phyloP scores from a whole-genome alignment of 805 yeast species.

The Candida anglica region DNA sequence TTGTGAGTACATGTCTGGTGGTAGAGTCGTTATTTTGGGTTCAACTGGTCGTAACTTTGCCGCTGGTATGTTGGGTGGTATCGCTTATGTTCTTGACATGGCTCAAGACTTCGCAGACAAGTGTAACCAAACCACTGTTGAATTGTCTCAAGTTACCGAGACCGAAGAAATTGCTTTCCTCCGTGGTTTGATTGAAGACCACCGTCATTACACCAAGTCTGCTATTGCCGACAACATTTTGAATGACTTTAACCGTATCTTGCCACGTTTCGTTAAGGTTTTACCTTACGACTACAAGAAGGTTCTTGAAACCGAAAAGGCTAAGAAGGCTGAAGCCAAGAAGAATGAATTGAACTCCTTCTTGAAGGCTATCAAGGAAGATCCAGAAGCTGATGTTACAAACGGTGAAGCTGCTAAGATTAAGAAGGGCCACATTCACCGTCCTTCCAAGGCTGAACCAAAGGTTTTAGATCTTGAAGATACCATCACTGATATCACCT shows the following conservation, averaged over 20 bases:
- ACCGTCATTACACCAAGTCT: constrained; percentile 90
- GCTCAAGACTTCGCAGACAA: constrained; percentile 85
- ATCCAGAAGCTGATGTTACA: constrained; percentile 80
- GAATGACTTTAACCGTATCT: constrained; percentile 80
- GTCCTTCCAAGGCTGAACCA: constrained; percentile 55
- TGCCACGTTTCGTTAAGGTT: constrained; percentile 89
- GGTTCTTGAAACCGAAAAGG: constrained; percentile 77
- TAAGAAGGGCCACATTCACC: constrained; percentile 47
- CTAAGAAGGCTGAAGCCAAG: constrained; percentile 59
- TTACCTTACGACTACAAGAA: constrained; percentile 88
- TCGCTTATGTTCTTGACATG: constrained; percentile 92
- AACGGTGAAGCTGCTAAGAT: constrained; percentile 76
- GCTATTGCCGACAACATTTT: constrained; percentile 82
- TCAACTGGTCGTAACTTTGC: constrained; percentile 89
- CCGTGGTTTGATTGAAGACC: constrained; percentile 91
- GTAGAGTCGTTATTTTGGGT: constrained; percentile 92
- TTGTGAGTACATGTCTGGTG: constrained; percentile 99
- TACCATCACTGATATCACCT: constrained; percentile 64
- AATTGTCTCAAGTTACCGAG: constrained; percentile 69
- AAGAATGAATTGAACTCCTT: constrained; percentile 61
- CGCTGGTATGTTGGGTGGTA: constrained; percentile 99
- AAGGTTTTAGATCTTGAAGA: constrained; percentile 88
- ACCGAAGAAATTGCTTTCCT: constrained; percentile 92
- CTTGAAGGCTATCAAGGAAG: constrained; percentile 71
- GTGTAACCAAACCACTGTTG: constrained; percentile 81